Conservation (phyloP, 371 early-diverging fungal genomes). For the Globomyces sp. region DNA sequence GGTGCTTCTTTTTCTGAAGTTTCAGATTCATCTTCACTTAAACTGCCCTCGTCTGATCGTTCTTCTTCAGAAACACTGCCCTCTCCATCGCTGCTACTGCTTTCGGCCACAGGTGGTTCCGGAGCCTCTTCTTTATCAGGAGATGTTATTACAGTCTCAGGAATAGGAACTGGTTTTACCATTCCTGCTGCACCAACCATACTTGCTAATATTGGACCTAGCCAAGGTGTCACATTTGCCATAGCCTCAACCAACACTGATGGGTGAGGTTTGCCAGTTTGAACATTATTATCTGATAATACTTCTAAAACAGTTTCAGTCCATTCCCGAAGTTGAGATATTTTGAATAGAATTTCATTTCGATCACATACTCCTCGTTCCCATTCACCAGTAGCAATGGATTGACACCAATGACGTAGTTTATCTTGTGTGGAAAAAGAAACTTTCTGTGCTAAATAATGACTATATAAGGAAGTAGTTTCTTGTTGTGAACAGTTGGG, state of each 20-base stretch:
- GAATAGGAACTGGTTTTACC: not conserved
- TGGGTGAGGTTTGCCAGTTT: conserved; percentile 3
- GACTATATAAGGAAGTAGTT: not conserved
- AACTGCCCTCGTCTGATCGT: conserved; percentile 17
- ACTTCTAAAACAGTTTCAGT: conserved; percentile 11
- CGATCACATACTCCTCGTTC: conserved; percentile 34
- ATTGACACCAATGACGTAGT: conserved; percentile 34
- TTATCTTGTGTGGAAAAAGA: conserved; percentile 14
- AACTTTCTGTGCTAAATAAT: conserved; percentile 11
- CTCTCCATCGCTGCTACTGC: conserved; percentile 15
- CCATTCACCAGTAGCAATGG: conserved; percentile 35
- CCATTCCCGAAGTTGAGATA: conserved; percentile 31
- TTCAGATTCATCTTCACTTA: conserved; percentile 14
- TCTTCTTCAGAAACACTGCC: conserved; percentile 23
- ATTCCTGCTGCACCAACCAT: conserved; percentile 5
- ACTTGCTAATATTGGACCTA: not conserved
- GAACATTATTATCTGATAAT: conserved; percentile 1
- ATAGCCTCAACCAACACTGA: conserved; percentile 1
- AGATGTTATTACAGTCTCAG: not conserved
- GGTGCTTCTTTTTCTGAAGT: not conserved
- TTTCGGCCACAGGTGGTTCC: conserved; percentile 12
- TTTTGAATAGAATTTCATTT: conserved; percentile 34
- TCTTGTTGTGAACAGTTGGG: conserved; percentile 5
- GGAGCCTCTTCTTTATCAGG: conserved; percentile 5
- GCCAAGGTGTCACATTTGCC: not conserved